Evolutionary conservation across 164 flowering plant genomes (phyloP), one percentile per base, ranked within the genome.

Genomic region (Berberis thunbergii): DNA sequence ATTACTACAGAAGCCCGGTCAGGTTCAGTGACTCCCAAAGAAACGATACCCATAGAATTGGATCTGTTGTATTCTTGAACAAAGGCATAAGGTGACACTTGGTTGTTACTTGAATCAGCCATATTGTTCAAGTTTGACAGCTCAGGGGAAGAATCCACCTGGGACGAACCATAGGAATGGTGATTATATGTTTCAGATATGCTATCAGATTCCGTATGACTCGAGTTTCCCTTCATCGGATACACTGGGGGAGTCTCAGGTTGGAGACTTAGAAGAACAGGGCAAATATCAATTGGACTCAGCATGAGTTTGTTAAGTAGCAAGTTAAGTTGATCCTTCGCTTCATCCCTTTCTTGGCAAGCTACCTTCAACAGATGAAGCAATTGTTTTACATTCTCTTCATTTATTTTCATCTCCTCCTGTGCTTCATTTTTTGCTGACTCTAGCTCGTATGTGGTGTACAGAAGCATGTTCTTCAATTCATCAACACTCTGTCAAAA

Each of bases 291-390:
- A 12, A 64, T 63, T 3, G 74, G 68, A 63, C 62, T 68, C 7
- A 72, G 68, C 26, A 70, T 59, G 26, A 78, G 9, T 41, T 76
- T 82, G 72, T 71, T 68, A 6, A 79, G 68, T 10, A 84, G 68
- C 10, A 73, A 76, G 4, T 83, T 81, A 54, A 87, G 67, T 11
- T 84, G 88, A 54, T 71, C 72, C 67, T 62, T 83, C 4, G 96
- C 91, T 70, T 87, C 88, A 66, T 89, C 89, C 68, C 96, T 75
- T 72, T 89, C 94, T 70, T 78, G 77, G 59, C 67, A 69, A 1
- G 82, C 84, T 6, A 69, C n/a, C 49, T 74, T 71, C 2, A 89
- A 68, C 49, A 83, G 84, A 8, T 73, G 65, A 45, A 80, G 54
- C 12, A 85, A 50, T 7, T 77, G 75, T 58, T 74, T 71, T 12